Evolutionary conservation across 2,329 filamentous ascomycete species (phyloP), one percentile per base, ranked within the genome.

Genomic region (Helicocarpus griseus): DNA sequence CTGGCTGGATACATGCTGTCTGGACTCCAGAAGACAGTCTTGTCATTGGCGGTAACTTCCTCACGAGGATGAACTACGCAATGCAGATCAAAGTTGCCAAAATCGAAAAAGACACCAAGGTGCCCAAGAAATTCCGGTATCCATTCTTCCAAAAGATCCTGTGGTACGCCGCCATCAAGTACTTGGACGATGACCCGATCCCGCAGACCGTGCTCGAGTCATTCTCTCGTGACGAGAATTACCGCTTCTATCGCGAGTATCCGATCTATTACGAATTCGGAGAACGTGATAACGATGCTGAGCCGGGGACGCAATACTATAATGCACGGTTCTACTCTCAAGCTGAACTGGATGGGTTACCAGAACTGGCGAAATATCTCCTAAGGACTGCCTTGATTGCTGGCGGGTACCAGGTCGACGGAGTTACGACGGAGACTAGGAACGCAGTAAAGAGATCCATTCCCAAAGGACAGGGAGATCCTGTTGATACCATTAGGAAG

Each of bases 1-100:
- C 82, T 31, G 82, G 82, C 19, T 86, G 82, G 82, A 86, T 86
- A 49, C 82, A 86, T 60, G 82, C 82, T 22, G 82, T 86, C 6
- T 85, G 83, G 80, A 86, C 82, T 8, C 82, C 82, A 0, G 77
- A 81, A 58, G 81, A 85, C 60, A 85, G 82, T 59, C 67, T 86
- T 46, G 82, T 86, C 26, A 83, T 86, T 54, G 82, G 82, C n/a
- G 82, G 82, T 48, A 86, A 86, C 60, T 86, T 85, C 59, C 69
- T 86, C 41, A 85, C 81, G 4, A 71, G 78, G 51, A 73, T 84
- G 64, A 81, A 83, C 53, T 84, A 81, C 61, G 77, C 76, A 51
- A 83, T 83, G 73, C 82, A 86, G 62, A 79, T 86, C 60, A 79
- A 78, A 56, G 73, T 86, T 7, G 73, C 79, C 28, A 80, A 83